Percentiles rank a stretch among this genome's conserved stretches.
phyloP scores from a whole-genome alignment of 1,284 basidiomycete genomes.

The Porogramme epimiltina region DNA sequence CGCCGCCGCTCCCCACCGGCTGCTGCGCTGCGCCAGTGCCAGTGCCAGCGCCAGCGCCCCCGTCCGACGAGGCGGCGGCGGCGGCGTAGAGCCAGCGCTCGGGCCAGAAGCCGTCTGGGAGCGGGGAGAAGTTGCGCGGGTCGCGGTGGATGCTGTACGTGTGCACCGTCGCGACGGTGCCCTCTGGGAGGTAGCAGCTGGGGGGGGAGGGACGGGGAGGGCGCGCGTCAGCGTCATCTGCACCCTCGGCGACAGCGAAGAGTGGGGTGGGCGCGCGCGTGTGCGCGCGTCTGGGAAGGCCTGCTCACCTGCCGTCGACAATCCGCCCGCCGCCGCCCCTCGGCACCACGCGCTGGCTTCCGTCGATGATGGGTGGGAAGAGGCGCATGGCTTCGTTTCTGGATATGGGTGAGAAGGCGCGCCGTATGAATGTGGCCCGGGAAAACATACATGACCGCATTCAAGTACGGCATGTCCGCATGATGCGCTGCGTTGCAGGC shows the following conservation, averaged over 20 bases:
- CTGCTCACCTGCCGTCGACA: constrained; percentile 31
- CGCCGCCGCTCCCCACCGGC: too few species aligned
- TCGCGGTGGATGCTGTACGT: constrained; percentile 35
- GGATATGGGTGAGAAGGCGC: constrained; percentile 9
- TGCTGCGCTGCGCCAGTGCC: too few species aligned
- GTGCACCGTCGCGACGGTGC: constrained; percentile 29
- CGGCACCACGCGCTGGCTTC: constrained; percentile 48
- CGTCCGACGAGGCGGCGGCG: too few species aligned
- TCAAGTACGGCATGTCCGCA: constrained; percentile 33
- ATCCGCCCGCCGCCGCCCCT: constrained; percentile 26
- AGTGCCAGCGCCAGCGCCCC: too few species aligned
- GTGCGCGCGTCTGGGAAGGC: too few species aligned
- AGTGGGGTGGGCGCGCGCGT: not conserved
- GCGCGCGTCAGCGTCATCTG: not conserved
- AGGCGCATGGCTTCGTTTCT: constrained; percentile 65
- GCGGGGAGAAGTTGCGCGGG: constrained; percentile 33
- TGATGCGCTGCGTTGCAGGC: constrained; percentile 27
- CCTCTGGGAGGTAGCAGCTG: constrained; percentile 30
- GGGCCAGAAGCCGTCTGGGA: constrained; percentile 33
- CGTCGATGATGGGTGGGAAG: constrained; percentile 57
- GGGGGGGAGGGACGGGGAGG: too few species aligned
- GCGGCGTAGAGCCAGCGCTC: constrained; percentile 33
- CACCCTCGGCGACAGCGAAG: not conserved
- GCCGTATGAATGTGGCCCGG: not conserved
- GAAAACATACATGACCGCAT: constrained; percentile 33